Percentiles rank a stretch among this genome's conserved stretches.
These are phyloP conservation scores for Claviceps arundinis DNA, from an alignment of 2,329 filamentous ascomycete genomes.

Conservation along the genomic window DNA sequence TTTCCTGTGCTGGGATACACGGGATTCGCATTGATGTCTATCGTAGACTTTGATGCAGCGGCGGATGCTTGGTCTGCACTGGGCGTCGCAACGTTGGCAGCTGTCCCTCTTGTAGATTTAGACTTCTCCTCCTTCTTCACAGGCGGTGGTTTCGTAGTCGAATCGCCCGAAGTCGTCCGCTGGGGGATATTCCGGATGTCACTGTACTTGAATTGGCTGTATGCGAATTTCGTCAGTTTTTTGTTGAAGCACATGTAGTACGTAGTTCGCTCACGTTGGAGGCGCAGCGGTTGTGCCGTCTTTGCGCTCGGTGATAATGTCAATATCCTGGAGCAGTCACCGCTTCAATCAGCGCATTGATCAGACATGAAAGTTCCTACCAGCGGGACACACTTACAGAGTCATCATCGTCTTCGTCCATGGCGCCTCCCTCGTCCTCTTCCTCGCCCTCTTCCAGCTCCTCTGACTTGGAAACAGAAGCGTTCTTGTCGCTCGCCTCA, in stretches of 20 bases:
- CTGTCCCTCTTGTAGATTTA: constrained; percentile 13
- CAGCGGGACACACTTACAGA: constrained; percentile 11
- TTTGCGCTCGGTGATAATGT: constrained; percentile 55
- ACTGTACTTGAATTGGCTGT: constrained; percentile 47
- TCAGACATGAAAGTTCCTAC: too few species aligned
- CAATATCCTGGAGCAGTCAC: constrained; percentile 38
- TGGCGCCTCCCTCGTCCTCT: constrained; percentile 46
- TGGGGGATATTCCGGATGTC: constrained; percentile 54
- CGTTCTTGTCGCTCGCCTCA: constrained; percentile 19
- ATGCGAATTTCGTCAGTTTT: not conserved
- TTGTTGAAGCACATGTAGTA: too few species aligned
- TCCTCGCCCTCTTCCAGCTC: constrained; percentile 53
- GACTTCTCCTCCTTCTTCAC: constrained; percentile 33
- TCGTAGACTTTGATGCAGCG: constrained; percentile 63
- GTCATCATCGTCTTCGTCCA: constrained; percentile 46
- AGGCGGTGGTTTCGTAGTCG: constrained; percentile 29
- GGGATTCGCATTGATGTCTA: constrained; percentile 76
- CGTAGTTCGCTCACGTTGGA: constrained; percentile 32
- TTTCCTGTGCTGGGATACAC: constrained; percentile 68
- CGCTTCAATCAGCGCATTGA: not conserved
- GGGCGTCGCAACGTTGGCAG: constrained; percentile 19
- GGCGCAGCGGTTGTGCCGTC: constrained; percentile 48
- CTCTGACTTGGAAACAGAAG: constrained; percentile 26
- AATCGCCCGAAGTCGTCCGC: constrained; percentile 40
- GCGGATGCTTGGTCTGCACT: constrained; percentile 44